A percentile compares a stretch with the other conserved stretches of the same genome.
These are phyloP conservation scores for Cladophialophora chaetospira DNA, from an alignment of 2,329 filamentous ascomycete species.

Conservation along the genomic window DNA sequence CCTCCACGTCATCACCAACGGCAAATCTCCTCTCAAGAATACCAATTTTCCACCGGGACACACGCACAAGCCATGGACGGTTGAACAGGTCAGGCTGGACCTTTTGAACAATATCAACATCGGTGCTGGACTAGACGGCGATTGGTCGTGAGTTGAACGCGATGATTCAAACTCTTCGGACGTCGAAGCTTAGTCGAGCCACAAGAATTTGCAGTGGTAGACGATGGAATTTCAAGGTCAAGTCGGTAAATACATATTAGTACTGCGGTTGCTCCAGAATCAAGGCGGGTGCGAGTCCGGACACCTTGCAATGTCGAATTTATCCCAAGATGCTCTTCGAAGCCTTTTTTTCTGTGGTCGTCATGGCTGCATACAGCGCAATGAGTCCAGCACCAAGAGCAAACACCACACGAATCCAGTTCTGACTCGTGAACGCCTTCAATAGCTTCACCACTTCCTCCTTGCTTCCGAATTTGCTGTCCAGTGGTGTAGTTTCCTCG, in stretches of 20 bases:
- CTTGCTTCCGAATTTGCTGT: not conserved
- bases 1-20: not conserved
- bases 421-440: not conserved
- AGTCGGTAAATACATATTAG: no score
- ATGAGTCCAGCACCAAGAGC: not conserved
- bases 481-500: not conserved
- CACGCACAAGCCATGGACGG: conserved; percentile 16
- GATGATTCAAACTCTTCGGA: no score
- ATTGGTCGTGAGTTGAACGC: not conserved
- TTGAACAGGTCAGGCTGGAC: conserved; percentile 2
- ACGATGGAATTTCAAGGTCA: no score
- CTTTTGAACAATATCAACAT: not conserved
- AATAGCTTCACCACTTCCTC: not conserved
- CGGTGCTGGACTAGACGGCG: not conserved
- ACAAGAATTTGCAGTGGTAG: no score
- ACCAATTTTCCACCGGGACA: conserved; percentile 5
- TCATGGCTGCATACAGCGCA: not conserved
- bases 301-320: not conserved
- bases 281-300: not conserved
- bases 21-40: conserved; percentile 1
- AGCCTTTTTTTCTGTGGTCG: not conserved
- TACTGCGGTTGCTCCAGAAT: no score
- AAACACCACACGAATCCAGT: not conserved
- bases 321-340: not conserved
- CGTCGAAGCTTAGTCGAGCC: no score